Evolutionary conservation across 495 filamentous ascomycete species (phyloP).

Genomic region (Chaetomium cochliodes): DNA sequence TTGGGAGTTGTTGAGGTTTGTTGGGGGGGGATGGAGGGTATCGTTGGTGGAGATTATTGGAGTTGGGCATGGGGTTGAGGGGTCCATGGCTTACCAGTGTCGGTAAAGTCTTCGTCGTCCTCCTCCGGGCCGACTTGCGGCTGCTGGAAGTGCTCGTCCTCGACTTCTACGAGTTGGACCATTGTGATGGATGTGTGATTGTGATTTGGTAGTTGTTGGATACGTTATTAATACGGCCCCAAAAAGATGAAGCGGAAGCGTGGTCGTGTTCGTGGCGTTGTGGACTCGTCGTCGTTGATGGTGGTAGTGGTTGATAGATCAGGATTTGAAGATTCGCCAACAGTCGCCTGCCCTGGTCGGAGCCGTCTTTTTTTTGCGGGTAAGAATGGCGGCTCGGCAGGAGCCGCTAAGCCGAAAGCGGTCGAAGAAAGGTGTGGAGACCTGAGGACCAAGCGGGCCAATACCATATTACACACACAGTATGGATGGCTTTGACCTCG

Average conservation of each 20-base stretch:
- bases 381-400: slow-evolving; percentile 15
- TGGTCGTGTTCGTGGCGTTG: neutral
- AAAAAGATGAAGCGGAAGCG: neutral
- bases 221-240: neutral
- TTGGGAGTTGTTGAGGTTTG: neutral
- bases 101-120: slow-evolving; percentile 83
- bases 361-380: slow-evolving; percentile 21
- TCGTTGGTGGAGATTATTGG: neutral
- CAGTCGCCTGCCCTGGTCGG: slow-evolving; percentile 13
- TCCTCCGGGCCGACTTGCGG: slow-evolving; percentile 70
- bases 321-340: slow-evolving; percentile 18
- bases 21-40: neutral
- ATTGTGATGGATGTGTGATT: slow-evolving; percentile 56
- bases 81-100: slow-evolving; percentile 64
- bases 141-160: slow-evolving; percentile 87
- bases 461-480: slow-evolving; percentile 2
- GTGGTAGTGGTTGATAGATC: neutral
- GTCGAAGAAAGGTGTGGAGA: slow-evolving; percentile 3
- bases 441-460: slow-evolving; percentile 20
- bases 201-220: neutral
- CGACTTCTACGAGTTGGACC: slow-evolving; percentile 95
- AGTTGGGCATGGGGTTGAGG: neutral
- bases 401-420: slow-evolving; percentile 13
- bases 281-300: slow-evolving; percentile 5
- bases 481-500: too few species aligned